Base-by-base conservation (phyloP, 202 grass and related monocot genomes). In the Schoenoplectus triqueter region DNA sequence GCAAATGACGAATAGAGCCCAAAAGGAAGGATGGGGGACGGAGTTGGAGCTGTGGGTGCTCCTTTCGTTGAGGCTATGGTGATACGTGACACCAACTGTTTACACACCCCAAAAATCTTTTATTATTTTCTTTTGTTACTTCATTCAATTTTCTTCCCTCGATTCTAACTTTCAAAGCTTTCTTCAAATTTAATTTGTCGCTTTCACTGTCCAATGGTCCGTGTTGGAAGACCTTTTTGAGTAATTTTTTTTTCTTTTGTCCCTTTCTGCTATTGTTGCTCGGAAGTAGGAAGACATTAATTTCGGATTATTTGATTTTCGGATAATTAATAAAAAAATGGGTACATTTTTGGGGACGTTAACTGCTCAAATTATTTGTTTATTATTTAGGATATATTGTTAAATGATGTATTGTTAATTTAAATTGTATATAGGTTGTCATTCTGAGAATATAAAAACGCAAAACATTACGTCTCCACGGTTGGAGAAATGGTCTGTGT, bases 51-150 rank as follows among this genome's bases (percentile, higher is more conserved):
- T 79, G 15, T 17, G 49, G 77, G 77, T 80, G 77, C 64, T 80
- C 60, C 77, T 14, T 80, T 61, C 15, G 31, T 64, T 64, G 56
- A n/a, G 40, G 31, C 3, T 64, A 44, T 45, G 22, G 6, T 80
- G 77, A 80, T 80, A 80, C 56, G 77, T 80, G 77, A 80, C 77
- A 60, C 77, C 77, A 56, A 80, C 71, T 75, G 48, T 75, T 75
- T 74, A 31, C 71, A 54, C 71, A 75, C 71, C 71, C 71, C 48
- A 73, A 73, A 18, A 42, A 1, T 18, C 18, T 39, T 75, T 75
- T 31, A 22, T 15, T 54, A 73, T 73, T 79, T 61, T 61, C 21
- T 60, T 7, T 79, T 0, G 0, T 57, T 57, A 1, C 10, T 57
- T 61, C 9, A 15, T 79, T 61, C 52, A 18, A 54, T 41, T 79